Evolutionary conservation across 2,329 filamentous ascomycete species (phyloP).

Genomic region (Ceratocystiopsis brevicomis): DNA sequence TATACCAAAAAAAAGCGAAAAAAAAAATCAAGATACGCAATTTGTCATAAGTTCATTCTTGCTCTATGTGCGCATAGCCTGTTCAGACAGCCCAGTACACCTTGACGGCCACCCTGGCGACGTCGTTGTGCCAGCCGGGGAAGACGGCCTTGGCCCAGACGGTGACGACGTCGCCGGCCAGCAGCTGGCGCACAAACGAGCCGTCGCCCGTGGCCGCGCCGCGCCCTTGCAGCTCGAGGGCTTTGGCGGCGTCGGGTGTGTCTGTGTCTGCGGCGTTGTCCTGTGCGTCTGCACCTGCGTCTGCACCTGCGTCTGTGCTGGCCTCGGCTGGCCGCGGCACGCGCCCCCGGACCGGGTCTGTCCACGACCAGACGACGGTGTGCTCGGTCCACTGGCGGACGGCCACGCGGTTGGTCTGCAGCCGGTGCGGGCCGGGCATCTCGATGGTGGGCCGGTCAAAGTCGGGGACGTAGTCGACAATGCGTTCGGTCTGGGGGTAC

Average conservation of each 20-base stretch:
- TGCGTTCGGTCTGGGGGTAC: background rate
- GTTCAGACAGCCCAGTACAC: conserved; percentile 36
- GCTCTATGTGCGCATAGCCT: no score
- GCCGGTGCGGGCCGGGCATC: conserved; percentile 18
- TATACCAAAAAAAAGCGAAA: background rate
- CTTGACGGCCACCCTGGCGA: conserved; percentile 31
- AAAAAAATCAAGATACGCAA: background rate
- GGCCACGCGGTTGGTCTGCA: conserved; percentile 29
- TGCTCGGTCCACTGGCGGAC: conserved; percentile 19
- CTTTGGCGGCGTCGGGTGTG: background rate
- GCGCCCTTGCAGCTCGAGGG: conserved; percentile 25
- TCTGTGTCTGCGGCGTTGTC: background rate
- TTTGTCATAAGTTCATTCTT: background rate
- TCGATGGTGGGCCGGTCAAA: no score
- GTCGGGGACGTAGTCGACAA: conserved; percentile 18
- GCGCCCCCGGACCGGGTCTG: conserved; percentile 21
- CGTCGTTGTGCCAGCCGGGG: conserved; percentile 30
- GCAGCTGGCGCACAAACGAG: conserved; percentile 34
- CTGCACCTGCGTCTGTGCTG: conserved; percentile 15
- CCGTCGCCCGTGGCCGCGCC: conserved; percentile 32
- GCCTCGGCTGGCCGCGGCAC: background rate
- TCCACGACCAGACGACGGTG: conserved; percentile 32
- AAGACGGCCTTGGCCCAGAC: conserved; percentile 43
- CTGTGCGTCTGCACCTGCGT: background rate
- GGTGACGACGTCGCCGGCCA: conserved; percentile 41